These are phyloP conservation scores for Penicillium sp. DNA, from an alignment of 2,329 filamentous ascomycete species.

Conservation along the genomic window DNA sequence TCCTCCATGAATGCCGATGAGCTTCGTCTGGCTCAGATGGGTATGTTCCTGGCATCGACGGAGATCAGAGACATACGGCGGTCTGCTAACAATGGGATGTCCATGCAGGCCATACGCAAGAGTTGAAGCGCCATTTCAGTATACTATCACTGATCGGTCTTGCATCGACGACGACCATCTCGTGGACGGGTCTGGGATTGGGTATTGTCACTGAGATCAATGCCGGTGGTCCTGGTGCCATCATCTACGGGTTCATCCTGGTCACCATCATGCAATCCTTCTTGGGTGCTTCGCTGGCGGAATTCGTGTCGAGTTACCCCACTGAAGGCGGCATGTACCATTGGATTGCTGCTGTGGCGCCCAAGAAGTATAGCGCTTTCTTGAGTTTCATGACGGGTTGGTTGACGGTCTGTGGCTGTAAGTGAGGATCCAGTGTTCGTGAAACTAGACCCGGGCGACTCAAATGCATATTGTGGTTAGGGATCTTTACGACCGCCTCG, in stretches of 20 bases:
- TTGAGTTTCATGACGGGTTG: conserved; percentile 53
- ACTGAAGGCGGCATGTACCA: conserved; percentile 57
- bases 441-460: too few species aligned
- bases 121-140: conserved; percentile 10
- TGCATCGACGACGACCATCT: conserved; percentile 24
- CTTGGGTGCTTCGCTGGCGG: conserved; percentile 51
- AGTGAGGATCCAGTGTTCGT: not conserved
- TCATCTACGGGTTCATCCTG: conserved; percentile 37
- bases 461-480: not conserved
- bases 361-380: conserved; percentile 43
- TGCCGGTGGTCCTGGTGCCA: conserved; percentile 52
- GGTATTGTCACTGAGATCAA: conserved; percentile 53
- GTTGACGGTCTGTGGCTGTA: conserved; percentile 49
- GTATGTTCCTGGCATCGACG: not conserved
- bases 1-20: conserved; percentile 42
- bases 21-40: conserved; percentile 45
- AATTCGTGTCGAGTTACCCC: conserved; percentile 55
- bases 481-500: conserved; percentile 10
- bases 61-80: not conserved
- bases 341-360: conserved; percentile 55
- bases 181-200: conserved; percentile 53
- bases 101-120: conserved; percentile 1
- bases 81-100: conserved; percentile 1
- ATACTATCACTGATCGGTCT: conserved; percentile 6
- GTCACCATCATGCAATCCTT: conserved; percentile 54